phyloP scores from a whole-genome alignment of 768 basidiomycete species.

The Hericium rajendrae region DNA sequence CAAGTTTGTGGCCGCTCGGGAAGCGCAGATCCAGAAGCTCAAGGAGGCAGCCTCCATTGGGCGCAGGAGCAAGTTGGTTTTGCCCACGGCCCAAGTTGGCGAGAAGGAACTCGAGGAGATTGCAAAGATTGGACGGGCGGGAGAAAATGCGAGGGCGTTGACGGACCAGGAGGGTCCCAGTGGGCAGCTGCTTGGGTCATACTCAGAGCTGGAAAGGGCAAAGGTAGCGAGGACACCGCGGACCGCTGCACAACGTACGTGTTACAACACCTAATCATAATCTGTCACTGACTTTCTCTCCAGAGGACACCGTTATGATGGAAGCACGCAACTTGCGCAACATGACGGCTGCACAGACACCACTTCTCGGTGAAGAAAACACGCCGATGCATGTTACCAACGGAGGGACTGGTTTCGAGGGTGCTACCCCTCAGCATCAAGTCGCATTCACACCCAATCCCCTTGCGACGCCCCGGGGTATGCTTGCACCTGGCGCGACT shows the following conservation, averaged over 20 bases:
- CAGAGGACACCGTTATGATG: slow-evolving; percentile 89
- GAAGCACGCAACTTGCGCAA: slow-evolving; percentile 95
- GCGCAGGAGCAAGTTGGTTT: slow-evolving; percentile 68
- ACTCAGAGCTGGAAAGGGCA: slow-evolving; percentile 82
- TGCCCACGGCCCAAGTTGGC: slow-evolving; percentile 88
- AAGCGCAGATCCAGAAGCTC: slow-evolving; percentile 95
- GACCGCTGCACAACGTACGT: slow-evolving; percentile 80
- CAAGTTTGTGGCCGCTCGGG: slow-evolving; percentile 93
- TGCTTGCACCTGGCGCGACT: no score
- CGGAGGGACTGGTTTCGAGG: slow-evolving; percentile 89
- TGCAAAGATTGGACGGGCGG: slow-evolving; percentile 92
- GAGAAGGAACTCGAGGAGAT: slow-evolving; percentile 95
- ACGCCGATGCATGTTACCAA: slow-evolving; percentile 76
- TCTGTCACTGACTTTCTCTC: slow-evolving; percentile 5
- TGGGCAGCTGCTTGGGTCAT: slow-evolving; percentile 82
- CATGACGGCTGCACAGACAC: slow-evolving; percentile 88
- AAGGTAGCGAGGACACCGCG: slow-evolving; percentile 90
- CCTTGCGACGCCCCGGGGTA: slow-evolving; percentile 69
- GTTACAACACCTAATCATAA: neutral
- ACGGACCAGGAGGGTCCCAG: slow-evolving; percentile 83
- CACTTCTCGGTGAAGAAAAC: slow-evolving; percentile 93
- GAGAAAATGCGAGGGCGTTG: slow-evolving; percentile 80
- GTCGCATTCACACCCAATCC: slow-evolving; percentile 95
- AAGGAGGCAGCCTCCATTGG: slow-evolving; percentile 97
- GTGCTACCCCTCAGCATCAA: slow-evolving; percentile 88